A percentile compares a stretch with the other conserved stretches of the same genome.
These are phyloP conservation scores for Plantago ovata DNA, from an alignment of 257 asterid species.

Conservation along the genomic window DNA sequence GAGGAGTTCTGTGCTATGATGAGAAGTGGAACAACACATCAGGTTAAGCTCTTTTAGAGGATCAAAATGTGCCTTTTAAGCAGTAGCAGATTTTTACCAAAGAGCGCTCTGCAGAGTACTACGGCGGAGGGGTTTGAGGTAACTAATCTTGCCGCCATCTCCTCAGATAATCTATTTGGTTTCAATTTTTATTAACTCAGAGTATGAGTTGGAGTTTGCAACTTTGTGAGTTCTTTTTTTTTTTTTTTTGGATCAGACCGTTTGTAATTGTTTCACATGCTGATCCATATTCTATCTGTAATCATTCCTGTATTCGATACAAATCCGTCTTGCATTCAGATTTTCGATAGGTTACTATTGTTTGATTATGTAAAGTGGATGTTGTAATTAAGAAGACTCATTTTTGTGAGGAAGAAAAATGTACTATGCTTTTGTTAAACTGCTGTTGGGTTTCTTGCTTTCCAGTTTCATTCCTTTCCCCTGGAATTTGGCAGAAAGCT, in stretches of 20 bases:
- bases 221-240: slow-evolving; percentile 17
- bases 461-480: background rate
- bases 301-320: slow-evolving; percentile 5
- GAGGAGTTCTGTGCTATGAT: slow-evolving; percentile 64
- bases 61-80: background rate
- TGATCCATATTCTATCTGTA: background rate
- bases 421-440: background rate
- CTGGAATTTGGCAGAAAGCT: too few relatives aligned
- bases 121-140: background rate
- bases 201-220: slow-evolving; percentile 7
- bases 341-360: slow-evolving; percentile 4
- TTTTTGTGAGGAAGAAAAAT: background rate
- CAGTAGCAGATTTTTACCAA: slow-evolving; percentile 4
- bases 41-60: slow-evolving; percentile 33
- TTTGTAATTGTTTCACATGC: slow-evolving; percentile 1
- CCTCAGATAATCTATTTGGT: slow-evolving; percentile 8
- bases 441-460: background rate
- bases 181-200: background rate
- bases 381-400: slow-evolving; percentile 1
- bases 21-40: slow-evolving; percentile 50
- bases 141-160: background rate
- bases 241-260: slow-evolving; percentile 14
- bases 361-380: slow-evolving; percentile 14
- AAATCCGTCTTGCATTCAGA: slow-evolving; percentile 1
- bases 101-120: slow-evolving; percentile 6